phyloP scores from a whole-genome alignment of 768 basidiomycete genomes.

The Boletus sp. region DNA sequence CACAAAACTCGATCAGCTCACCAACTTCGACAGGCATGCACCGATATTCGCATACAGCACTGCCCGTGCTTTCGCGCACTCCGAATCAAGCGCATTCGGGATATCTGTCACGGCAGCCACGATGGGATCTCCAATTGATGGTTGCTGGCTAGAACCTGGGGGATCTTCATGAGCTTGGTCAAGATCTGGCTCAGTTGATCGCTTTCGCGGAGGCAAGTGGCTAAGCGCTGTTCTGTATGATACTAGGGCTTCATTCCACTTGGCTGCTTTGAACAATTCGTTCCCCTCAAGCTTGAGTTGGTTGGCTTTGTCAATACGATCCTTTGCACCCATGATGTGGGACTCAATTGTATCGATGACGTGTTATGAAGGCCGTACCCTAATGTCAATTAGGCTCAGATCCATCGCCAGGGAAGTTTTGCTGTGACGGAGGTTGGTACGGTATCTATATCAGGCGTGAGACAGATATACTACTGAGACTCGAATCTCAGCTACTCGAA shows the following conservation, averaged over 20 bases:
- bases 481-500: background rate
- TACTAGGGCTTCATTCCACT: constrained; percentile 70
- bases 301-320: constrained; percentile 49
- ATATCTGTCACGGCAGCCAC: constrained; percentile 8
- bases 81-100: constrained; percentile 38
- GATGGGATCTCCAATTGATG: constrained; percentile 9
- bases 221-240: constrained; percentile 70
- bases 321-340: constrained; percentile 32
- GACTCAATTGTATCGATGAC: background rate
- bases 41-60: constrained; percentile 85
- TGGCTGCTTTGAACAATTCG: constrained; percentile 58
- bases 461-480: too few species aligned
- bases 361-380: background rate
- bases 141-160: constrained; percentile 13
- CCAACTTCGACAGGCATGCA: constrained; percentile 80
- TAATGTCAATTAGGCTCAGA: background rate
- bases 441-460: too few species aligned
- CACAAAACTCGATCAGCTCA: constrained; percentile 34
- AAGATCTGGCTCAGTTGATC: constrained; percentile 16
- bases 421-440: background rate
- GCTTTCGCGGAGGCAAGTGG: constrained; percentile 53
- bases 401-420: background rate
- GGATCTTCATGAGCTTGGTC: constrained; percentile 20
- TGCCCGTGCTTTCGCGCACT: constrained; percentile 61
- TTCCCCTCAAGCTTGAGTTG: constrained; percentile 78